These are phyloP conservation scores for Elaeis oleifera DNA, from an alignment of 202 grass and related monocot genomes.

Conservation along the genomic window DNA sequence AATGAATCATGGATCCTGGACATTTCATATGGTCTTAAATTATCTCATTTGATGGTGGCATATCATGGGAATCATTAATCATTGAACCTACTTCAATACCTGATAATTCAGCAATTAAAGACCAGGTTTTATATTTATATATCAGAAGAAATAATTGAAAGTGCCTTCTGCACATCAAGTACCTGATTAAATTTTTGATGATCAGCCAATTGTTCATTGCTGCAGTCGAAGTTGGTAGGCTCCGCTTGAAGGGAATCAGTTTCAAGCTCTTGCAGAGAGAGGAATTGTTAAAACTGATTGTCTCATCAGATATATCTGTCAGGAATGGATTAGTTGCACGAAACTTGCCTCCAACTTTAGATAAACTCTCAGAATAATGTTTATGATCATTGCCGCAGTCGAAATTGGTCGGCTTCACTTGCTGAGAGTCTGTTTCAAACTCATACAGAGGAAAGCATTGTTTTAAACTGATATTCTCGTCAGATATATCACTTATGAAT, in stretches of 20 bases:
- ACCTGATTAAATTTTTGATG: slow-evolving; percentile 4
- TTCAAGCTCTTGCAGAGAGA: slow-evolving; percentile 28
- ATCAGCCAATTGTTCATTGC: not conserved
- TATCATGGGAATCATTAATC: too few relatives aligned
- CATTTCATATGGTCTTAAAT: too few relatives aligned
- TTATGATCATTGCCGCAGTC: not conserved
- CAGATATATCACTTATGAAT: slow-evolving; percentile 16
- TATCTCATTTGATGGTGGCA: too few relatives aligned
- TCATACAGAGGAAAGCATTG: slow-evolving; percentile 31
- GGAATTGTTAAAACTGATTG: slow-evolving; percentile 28
- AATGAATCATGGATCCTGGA: too few relatives aligned
- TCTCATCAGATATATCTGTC: slow-evolving; percentile 25
- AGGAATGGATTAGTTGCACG: slow-evolving; percentile 4
- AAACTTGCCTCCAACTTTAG: slow-evolving; percentile 19
- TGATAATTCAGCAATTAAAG: too few relatives aligned
- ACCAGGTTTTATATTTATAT: too few relatives aligned
- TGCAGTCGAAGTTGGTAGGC: slow-evolving; percentile 6
- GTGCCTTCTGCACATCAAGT: not conserved
- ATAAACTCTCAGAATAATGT: slow-evolving; percentile 15
- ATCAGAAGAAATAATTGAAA: too few relatives aligned
- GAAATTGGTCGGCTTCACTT: not conserved
- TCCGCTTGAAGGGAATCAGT: slow-evolving; percentile 23
- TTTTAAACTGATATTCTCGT: slow-evolving; percentile 32
- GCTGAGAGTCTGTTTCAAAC: slow-evolving; percentile 23
- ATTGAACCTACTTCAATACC: too few relatives aligned